Percentiles rank a stretch among this genome's conserved stretches.
Evolutionary conservation across 371 early-diverging fungal genomes (phyloP).

Genomic region (Nosema muscidifuracis): DNA sequence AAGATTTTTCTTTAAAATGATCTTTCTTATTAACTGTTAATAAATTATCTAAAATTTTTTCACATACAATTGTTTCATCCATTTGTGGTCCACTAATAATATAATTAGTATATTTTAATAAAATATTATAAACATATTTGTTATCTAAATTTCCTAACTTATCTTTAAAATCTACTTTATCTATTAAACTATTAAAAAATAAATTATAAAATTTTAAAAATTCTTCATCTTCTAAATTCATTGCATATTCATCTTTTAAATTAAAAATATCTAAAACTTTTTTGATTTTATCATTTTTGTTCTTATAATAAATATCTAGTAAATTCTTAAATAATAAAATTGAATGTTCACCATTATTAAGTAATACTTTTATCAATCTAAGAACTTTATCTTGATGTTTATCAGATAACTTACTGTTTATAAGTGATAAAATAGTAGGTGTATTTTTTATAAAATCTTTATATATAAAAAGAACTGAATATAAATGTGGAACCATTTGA

Average conservation of each 20-base stretch:
- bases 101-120: slow-evolving; percentile 1
- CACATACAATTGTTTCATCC: background rate
- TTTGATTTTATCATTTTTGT: background rate
- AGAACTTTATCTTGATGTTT: background rate
- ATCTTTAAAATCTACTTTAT: background rate
- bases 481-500: background rate
- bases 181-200: background rate
- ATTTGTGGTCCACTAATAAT: background rate
- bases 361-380: background rate
- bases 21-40: background rate
- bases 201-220: slow-evolving; percentile 3
- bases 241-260: background rate
- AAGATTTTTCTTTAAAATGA: background rate
- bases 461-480: background rate
- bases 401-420: no score
- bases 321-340: background rate
- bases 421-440: background rate
- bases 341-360: background rate
- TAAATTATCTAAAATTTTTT: background rate
- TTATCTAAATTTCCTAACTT: background rate
- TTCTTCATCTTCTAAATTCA: background rate
- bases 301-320: background rate
- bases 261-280: background rate
- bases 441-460: background rate
- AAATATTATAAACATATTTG: background rate